Percentiles rank a stretch among this genome's conserved stretches.
phyloP scores from a whole-genome alignment of 108 stramenopile genomes.

The Nannochloropsis salina region DNA sequence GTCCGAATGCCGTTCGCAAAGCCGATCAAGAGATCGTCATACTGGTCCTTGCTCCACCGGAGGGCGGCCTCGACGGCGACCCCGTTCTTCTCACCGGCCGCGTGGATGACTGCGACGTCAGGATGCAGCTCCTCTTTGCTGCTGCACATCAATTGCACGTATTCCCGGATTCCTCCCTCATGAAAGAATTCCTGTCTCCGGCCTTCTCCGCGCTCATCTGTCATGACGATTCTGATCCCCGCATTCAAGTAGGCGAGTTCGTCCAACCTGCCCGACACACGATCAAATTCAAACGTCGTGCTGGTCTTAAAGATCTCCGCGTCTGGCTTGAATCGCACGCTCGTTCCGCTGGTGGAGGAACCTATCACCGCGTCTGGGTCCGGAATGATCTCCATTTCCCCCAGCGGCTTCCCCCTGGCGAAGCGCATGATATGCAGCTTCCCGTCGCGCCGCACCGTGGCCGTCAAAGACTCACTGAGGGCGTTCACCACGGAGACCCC shows the following conservation, averaged over 20 bases:
- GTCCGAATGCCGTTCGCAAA: conserved; percentile 63
- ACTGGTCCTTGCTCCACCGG: conserved; percentile 78
- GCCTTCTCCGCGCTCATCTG: conserved; percentile 60
- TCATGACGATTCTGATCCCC: conserved; percentile 69
- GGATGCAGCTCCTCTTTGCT: conserved; percentile 60
- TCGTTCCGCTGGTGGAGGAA: conserved; percentile 61
- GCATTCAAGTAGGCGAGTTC: conserved; percentile 67
- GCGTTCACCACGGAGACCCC: conserved; percentile 95
- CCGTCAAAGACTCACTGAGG: conserved; percentile 63
- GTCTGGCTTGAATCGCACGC: conserved; percentile 74
- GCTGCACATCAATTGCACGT: conserved; percentile 69
- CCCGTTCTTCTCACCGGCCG: conserved; percentile 46
- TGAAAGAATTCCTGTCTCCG: conserved; percentile 18
- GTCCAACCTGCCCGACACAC: conserved; percentile 66
- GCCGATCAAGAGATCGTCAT: conserved; percentile 72
- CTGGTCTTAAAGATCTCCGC: conserved; percentile 80
- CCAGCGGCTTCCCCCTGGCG: conserved; percentile 62
- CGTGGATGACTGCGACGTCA: conserved; percentile 28
- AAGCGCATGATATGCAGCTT: conserved; percentile 61
- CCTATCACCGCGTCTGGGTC: conserved; percentile 41
- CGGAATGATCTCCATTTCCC: conserved; percentile 52
- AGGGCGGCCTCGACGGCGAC: conserved; percentile 74
- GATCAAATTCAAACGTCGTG: conserved; percentile 70
- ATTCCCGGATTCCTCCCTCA: conserved; percentile 71
- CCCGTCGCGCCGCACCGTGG: conserved; percentile 62